Percentiles rank a stretch among this genome's conserved stretches.
Conservation (phyloP, 257 asterid genomes). For the Gynochthodes officinalis region DNA sequence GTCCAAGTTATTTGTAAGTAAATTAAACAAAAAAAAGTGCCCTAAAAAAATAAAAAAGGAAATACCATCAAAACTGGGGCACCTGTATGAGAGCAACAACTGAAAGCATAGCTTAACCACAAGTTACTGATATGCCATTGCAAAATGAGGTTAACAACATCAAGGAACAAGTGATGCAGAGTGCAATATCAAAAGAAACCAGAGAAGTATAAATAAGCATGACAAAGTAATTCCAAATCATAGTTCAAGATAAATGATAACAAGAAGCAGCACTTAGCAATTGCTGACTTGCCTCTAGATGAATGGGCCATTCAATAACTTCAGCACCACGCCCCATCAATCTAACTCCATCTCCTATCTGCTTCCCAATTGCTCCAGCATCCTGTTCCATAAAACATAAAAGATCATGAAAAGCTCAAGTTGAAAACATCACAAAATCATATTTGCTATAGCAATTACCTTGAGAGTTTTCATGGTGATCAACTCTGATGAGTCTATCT, state of each 20-base stretch:
- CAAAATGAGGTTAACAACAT: not conserved
- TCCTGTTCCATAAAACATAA: conserved; percentile 40
- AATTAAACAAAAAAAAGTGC: not conserved
- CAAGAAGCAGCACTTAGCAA: not conserved
- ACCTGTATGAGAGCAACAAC: not conserved
- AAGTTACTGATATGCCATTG: not conserved
- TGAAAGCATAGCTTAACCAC: not conserved
- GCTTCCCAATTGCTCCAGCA: conserved; percentile 86
- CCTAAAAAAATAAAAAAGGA: not conserved
- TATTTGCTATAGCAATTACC: conserved; percentile 29
- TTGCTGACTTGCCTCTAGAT: conserved; percentile 63
- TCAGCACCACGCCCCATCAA: conserved; percentile 92
- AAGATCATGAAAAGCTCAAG: conserved; percentile 18
- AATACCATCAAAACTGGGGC: not conserved
- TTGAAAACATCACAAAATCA: not conserved
- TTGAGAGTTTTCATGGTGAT: conserved; percentile 93
- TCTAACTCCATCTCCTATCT: conserved; percentile 84
- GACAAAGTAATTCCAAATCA: not conserved
- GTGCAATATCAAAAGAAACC: not conserved
- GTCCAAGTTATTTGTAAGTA: not conserved
- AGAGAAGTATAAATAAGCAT: not conserved
- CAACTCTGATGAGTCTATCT: conserved; percentile 92
- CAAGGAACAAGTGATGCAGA: not conserved
- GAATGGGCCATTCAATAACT: conserved; percentile 82
- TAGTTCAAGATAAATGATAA: not conserved